A percentile compares a stretch with the other conserved stretches of the same genome.
Conservation (phyloP, 1,139 yeast genomes). For the Wickerhamiella pararugosa region DNA sequence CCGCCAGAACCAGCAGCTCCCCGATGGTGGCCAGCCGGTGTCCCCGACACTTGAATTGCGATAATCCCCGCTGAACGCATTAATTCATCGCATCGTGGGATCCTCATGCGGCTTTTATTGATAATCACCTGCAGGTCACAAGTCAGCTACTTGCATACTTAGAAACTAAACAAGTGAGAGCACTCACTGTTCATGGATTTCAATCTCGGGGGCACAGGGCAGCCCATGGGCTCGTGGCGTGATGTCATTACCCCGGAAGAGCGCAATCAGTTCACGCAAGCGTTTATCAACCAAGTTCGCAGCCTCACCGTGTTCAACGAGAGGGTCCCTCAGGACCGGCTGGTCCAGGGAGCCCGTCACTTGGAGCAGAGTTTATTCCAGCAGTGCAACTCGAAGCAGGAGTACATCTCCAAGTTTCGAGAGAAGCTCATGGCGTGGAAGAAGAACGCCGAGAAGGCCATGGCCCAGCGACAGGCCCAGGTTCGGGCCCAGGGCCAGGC, state of each 20-base stretch:
- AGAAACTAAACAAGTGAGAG: not conserved
- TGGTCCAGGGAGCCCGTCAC: slow-evolving; percentile 18
- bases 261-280: no score
- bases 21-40: no score
- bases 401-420: slow-evolving; percentile 10
- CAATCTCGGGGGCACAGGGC: no score
- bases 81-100: no score
- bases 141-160: not conserved
- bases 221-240: no score
- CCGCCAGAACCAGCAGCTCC: no score
- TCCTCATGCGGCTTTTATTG: not conserved
- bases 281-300: no score
- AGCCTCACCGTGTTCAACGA: not conserved
- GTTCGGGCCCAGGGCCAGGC: slow-evolving; percentile 4
- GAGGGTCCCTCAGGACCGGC: slow-evolving; percentile 13
- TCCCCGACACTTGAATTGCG: no score
- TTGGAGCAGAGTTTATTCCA: slow-evolving; percentile 19
- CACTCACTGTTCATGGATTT: no score
- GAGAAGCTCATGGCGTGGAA: slow-evolving; percentile 10
- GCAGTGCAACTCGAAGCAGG: slow-evolving; percentile 18
- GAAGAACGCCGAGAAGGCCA: slow-evolving; percentile 2
- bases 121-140: not conserved
- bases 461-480: slow-evolving; percentile 5
- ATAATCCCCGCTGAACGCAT: no score
- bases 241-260: no score